phyloP scores from a whole-genome alignment of 176 grass and related monocot species.

The Thalia dealbata region DNA sequence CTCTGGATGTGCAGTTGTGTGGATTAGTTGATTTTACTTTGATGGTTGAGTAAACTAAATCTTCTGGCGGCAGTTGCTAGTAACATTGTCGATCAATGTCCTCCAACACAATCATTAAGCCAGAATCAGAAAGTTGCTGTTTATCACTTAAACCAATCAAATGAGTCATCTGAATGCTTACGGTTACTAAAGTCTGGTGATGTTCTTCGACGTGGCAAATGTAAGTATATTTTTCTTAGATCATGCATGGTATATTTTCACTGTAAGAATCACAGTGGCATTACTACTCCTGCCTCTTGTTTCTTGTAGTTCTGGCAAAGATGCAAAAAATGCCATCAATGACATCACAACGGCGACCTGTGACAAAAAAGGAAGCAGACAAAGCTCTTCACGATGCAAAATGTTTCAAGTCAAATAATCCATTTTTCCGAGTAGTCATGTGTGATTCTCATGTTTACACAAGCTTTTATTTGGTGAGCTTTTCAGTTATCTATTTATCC shows the following conservation, averaged over 20 bases:
- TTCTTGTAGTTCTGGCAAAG: conserved; percentile 30
- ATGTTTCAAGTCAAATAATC: conserved; percentile 56
- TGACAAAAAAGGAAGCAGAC: conserved; percentile 61
- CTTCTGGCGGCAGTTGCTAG: not conserved
- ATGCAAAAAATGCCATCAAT: conserved; percentile 35
- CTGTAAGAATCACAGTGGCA: not conserved
- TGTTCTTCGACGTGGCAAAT: conserved; percentile 26
- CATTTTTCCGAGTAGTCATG: conserved; percentile 47
- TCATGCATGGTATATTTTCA: not conserved
- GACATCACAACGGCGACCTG: conserved; percentile 47
- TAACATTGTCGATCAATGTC: not conserved
- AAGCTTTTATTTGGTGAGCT: conserved; percentile 73
- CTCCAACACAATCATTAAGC: conserved; percentile 8
- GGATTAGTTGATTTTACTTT: not conserved
- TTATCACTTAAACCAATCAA: conserved; percentile 12
- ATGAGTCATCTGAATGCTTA: conserved; percentile 9
- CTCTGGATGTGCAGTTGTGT: not conserved
- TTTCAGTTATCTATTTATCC: not conserved
- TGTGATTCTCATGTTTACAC: conserved; percentile 70
- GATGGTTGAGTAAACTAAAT: not conserved
- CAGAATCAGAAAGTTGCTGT: conserved; percentile 2
- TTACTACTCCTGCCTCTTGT: conserved; percentile 12
- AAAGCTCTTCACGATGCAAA: conserved; percentile 42
- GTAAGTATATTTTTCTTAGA: conserved; percentile 25
- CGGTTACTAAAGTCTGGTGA: conserved; percentile 12